Evolutionary conservation across 768 basidiomycete species (phyloP).

Genomic region (Mrakia gelida): DNA sequence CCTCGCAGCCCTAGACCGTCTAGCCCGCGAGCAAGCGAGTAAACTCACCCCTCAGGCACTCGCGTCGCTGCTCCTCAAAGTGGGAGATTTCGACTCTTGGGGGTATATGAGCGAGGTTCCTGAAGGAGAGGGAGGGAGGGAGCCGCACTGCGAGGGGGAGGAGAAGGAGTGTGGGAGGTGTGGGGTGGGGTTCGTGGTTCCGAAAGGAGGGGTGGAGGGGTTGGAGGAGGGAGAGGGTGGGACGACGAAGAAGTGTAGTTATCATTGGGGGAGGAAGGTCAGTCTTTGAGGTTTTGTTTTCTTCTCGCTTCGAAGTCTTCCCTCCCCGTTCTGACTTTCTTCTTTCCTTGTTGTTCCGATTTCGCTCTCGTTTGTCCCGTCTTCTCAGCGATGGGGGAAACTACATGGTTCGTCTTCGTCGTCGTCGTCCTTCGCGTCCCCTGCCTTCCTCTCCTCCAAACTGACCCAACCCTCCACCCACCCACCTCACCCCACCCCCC

Average conservation of each 20-base stretch:
- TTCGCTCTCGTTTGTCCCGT: background rate
- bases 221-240: slow-evolving; percentile 50
- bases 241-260: slow-evolving; percentile 59
- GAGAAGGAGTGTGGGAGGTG: slow-evolving; percentile 73
- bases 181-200: slow-evolving; percentile 60
- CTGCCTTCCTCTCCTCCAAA: background rate
- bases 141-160: slow-evolving; percentile 59
- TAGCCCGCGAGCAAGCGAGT: slow-evolving; percentile 43
- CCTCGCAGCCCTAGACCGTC: background rate
- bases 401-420: slow-evolving; percentile 56
- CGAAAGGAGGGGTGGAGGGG: slow-evolving; percentile 1
- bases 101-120: slow-evolving; percentile 71
- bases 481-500: background rate
- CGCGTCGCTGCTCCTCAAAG: slow-evolving; percentile 58
- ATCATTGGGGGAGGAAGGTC: slow-evolving; percentile 72
- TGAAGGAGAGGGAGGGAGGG: slow-evolving; percentile 58
- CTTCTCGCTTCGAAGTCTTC: background rate
- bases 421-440: background rate
- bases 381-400: slow-evolving; percentile 51
- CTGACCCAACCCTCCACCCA: too few species aligned
- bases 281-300: too few species aligned
- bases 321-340: too few species aligned
- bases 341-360: too few species aligned
- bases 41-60: slow-evolving; percentile 53
- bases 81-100: slow-evolving; percentile 59